Percentiles rank a stretch among this genome's conserved stretches.
Evolutionary conservation across 352 stramenopile species (phyloP).

Genomic region (Pythium pyrilobum): DNA sequence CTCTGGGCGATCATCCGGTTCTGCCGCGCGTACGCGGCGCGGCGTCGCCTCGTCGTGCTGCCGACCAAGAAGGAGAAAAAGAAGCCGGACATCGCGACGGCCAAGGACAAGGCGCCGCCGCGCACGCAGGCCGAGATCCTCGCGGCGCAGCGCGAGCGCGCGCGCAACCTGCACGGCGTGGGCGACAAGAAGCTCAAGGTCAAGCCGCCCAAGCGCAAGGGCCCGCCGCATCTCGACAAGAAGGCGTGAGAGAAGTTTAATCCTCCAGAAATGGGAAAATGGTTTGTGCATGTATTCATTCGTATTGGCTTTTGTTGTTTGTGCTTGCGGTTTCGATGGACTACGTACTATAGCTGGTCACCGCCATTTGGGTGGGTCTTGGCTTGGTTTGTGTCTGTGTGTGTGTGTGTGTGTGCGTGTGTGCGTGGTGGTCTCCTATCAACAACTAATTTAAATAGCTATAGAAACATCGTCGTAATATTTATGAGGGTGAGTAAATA

Average conservation of each 20-base stretch:
- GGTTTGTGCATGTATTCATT: not conserved
- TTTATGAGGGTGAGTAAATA: constrained; percentile 85
- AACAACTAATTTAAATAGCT: constrained; percentile 26
- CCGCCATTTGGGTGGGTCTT: too few species aligned
- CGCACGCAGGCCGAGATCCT: constrained; percentile 80
- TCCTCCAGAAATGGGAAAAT: not conserved
- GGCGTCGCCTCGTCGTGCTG: constrained; percentile 51
- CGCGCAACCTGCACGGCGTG: constrained; percentile 57
- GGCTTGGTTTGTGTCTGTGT: constrained; percentile 2
- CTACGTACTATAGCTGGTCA: too few species aligned
- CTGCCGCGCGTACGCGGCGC: constrained; percentile 51
- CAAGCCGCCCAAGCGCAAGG: constrained; percentile 69
- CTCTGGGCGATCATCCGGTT: constrained; percentile 77
- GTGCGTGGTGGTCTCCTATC: constrained; percentile 6
- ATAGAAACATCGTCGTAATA: constrained; percentile 58
- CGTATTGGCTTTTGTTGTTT: not conserved
- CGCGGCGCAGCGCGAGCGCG: constrained; percentile 59
- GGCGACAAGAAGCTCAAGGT: constrained; percentile 61
- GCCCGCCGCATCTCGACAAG: constrained; percentile 31
- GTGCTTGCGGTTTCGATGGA: not conserved
- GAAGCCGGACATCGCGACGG: constrained; percentile 61
- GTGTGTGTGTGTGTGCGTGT: not conserved
- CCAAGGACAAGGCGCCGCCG: constrained; percentile 47
- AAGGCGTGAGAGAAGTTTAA: constrained; percentile 9
- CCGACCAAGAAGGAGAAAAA: constrained; percentile 71